These are phyloP conservation scores for Euphorbia lathyris DNA, from an alignment of 345 rosid genomes.

Conservation along the genomic window DNA sequence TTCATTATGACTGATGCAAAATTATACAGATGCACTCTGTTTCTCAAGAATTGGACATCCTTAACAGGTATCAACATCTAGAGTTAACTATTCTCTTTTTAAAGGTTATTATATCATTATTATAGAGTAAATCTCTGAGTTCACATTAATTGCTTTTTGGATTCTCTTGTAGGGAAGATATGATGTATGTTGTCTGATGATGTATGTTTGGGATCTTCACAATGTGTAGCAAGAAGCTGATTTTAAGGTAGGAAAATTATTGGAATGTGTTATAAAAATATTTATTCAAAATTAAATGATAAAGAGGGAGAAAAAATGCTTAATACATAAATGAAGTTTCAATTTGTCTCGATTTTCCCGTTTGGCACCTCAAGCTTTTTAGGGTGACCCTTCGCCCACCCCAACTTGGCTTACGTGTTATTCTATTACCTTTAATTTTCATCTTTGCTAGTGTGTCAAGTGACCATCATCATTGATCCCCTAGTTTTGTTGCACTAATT, in stretches of 20 bases:
- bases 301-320: neutral
- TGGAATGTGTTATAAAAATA: neutral
- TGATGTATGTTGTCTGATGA: constrained; percentile 91
- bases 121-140: no score
- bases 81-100: constrained; percentile 75
- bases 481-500: no score
- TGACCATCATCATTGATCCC: no score
- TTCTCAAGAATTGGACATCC: constrained; percentile 82
- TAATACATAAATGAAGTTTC: no score
- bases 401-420: no score
- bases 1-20: constrained; percentile 11
- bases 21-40: constrained; percentile 71
- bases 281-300: neutral
- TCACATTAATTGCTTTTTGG: no score
- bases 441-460: no score
- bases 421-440: no score
- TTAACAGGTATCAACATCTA: constrained; percentile 89
- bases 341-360: no score
- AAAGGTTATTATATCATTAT: constrained; percentile 47
- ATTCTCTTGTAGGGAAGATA: constrained; percentile 76
- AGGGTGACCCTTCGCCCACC: no score
- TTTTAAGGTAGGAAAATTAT: constrained; percentile 49
- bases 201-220: constrained; percentile 99
- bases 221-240: constrained; percentile 96
- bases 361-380: no score